Conservation (phyloP, 495 filamentous ascomycete genomes). For the Penicillium odoratum region DNA sequence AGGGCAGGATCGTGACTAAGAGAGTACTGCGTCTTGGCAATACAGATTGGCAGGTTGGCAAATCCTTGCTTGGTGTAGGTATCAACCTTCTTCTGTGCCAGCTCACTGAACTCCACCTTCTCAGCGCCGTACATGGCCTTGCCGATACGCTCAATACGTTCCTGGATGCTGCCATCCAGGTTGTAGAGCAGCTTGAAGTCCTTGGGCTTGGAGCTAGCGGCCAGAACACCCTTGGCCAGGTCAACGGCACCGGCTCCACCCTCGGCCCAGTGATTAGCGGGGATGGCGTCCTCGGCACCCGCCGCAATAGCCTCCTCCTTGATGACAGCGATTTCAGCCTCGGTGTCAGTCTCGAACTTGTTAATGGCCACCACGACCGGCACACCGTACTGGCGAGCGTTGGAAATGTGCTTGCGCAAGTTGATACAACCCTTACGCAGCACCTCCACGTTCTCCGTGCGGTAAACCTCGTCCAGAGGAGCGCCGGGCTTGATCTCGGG, state of each 20-base stretch:
- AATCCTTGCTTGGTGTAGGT: constrained; percentile 92
- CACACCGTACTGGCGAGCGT: constrained; percentile 84
- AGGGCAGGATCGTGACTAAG: constrained; percentile 90
- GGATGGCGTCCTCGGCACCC: constrained; percentile 89
- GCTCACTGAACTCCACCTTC: constrained; percentile 88
- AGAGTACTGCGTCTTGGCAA: constrained; percentile 98
- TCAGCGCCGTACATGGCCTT: constrained; percentile 91
- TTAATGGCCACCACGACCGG: constrained; percentile 98
- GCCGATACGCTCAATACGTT: constrained; percentile 89
- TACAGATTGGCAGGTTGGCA: constrained; percentile 88
- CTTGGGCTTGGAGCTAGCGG: constrained; percentile 79
- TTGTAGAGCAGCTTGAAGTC: constrained; percentile 87
- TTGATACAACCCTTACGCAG: constrained; percentile 90
- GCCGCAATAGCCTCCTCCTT: constrained; percentile 89
- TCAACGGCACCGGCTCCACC: constrained; percentile 90
- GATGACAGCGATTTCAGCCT: constrained; percentile 85
- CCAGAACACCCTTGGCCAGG: constrained; percentile 83
- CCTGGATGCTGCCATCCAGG: constrained; percentile 76
- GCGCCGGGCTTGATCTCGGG: constrained; percentile 88
- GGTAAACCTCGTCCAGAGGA: constrained; percentile 78
- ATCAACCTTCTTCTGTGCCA: constrained; percentile 94
- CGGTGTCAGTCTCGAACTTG: constrained; percentile 90
- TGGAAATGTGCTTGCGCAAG: constrained; percentile 88
- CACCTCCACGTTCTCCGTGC: constrained; percentile 88
- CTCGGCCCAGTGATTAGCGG: constrained; percentile 96